phyloP scores from a whole-genome alignment of 495 filamentous ascomycete genomes.

The Trichoderma orchidacearum region DNA sequence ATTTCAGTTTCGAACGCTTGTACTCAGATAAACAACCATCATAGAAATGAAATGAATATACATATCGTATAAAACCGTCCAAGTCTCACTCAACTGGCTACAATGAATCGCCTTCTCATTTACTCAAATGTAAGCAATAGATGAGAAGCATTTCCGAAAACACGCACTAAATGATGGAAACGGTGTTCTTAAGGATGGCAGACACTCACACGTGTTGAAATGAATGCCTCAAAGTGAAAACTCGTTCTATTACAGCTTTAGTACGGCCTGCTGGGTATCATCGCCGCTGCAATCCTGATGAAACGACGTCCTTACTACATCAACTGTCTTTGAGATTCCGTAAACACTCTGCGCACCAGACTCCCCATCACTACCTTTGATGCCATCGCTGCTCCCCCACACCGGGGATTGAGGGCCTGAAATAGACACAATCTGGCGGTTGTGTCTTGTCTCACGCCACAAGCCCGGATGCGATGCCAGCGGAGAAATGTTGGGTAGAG shows the following conservation, averaged over 20 bases:
- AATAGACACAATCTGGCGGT: not conserved
- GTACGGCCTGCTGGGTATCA: not conserved
- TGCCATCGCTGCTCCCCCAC: not conserved
- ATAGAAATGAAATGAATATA: too few relatives aligned
- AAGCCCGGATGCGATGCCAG: not conserved
- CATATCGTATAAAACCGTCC: not conserved
- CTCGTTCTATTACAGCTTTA: not conserved
- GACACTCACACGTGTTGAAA: too few relatives aligned
- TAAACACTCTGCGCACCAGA: not conserved
- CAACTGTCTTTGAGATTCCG: not conserved
- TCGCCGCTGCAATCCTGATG: not conserved
- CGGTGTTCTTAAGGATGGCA: too few relatives aligned
- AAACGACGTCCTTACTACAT: not conserved
- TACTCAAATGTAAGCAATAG: too few relatives aligned
- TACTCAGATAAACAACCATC: not conserved
- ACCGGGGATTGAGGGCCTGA: not conserved
- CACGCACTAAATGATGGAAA: too few relatives aligned
- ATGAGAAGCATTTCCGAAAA: too few relatives aligned
- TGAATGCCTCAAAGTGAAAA: not conserved
- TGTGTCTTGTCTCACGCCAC: not conserved
- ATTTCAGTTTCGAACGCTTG: not conserved
- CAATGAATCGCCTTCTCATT: too few relatives aligned
- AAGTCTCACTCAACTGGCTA: too few relatives aligned
- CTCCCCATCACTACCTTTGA: not conserved
- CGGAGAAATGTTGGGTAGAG: not conserved